phyloP scores from a whole-genome alignment of 2,329 filamentous ascomycete genomes.

The Aspergillus melleus region DNA sequence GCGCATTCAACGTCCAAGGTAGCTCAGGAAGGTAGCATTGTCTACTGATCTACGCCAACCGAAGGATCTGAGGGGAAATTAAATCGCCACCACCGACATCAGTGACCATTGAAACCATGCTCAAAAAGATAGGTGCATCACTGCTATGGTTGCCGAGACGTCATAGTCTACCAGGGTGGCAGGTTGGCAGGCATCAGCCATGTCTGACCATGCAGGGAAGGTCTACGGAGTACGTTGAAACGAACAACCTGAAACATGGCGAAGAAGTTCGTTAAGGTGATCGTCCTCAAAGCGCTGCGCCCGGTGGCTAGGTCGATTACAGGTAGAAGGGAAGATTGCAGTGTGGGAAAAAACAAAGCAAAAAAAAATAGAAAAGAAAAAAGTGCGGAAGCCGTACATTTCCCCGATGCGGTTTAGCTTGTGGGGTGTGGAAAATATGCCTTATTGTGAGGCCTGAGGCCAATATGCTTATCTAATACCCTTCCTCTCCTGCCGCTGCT shows the following conservation, averaged over 20 bases:
- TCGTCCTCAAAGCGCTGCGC: not conserved
- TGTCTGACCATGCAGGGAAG: not conserved
- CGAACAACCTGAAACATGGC: not conserved
- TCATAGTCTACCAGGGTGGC: not conserved
- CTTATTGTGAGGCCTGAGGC: not conserved
- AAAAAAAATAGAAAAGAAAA: not conserved
- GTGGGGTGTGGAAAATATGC: not conserved
- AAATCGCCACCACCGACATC: not conserved
- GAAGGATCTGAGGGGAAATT: not conserved
- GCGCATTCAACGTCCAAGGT: not conserved
- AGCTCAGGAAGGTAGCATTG: not conserved
- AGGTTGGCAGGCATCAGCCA: not conserved
- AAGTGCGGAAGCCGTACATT: not conserved
- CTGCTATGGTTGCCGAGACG: not conserved
- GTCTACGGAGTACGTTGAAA: not conserved
- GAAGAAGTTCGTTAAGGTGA: not conserved
- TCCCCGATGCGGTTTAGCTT: not conserved
- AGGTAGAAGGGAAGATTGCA: not conserved
- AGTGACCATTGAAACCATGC: not conserved
- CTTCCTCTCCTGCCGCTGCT: not conserved
- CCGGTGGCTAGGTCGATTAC: not conserved
- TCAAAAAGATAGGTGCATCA: not conserved
- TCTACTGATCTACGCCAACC: not conserved
- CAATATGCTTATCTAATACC: not conserved
- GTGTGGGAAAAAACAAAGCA: not conserved